These are phyloP conservation scores for Colletotrichum shisoi DNA, from an alignment of 2,329 filamentous ascomycete genomes.

Conservation along the genomic window DNA sequence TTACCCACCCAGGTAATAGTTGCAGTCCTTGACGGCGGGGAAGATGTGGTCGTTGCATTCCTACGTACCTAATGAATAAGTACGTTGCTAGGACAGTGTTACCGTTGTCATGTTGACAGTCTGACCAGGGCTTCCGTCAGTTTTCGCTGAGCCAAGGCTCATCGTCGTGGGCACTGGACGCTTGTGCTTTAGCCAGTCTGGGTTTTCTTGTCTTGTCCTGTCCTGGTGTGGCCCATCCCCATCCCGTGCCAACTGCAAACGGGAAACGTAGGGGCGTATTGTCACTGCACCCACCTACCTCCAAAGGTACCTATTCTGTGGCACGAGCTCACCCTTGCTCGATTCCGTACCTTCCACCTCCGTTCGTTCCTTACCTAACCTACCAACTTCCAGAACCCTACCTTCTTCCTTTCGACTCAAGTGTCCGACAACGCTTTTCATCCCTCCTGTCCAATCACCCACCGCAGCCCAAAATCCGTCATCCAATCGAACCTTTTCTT, in stretches of 20 bases:
- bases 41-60: no score
- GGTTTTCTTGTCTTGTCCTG: not conserved
- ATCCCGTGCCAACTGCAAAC: constrained; percentile 21
- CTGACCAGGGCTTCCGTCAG: constrained; percentile 15
- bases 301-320: constrained; percentile 13
- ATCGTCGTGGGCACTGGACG: not conserved
- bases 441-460: constrained; percentile 7
- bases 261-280: constrained; percentile 21
- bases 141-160: constrained; percentile 4
- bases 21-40: no score
- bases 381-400: not conserved
- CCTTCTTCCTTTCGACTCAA: not conserved
- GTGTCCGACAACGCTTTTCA: constrained; percentile 9
- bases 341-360: not conserved
- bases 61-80: no score
- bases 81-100: no score
- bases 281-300: constrained; percentile 19
- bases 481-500: not conserved
- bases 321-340: constrained; percentile 28
- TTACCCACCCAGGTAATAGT: no score
- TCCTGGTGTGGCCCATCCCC: not conserved
- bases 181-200: not conserved
- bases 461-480: not conserved
- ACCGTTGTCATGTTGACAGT: not conserved
- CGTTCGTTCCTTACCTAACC: not conserved